Evolutionary conservation across 2,329 filamentous ascomycete species (phyloP), one percentile per base, ranked within the genome.

Genomic region (Ceratocystis destructans): DNA sequence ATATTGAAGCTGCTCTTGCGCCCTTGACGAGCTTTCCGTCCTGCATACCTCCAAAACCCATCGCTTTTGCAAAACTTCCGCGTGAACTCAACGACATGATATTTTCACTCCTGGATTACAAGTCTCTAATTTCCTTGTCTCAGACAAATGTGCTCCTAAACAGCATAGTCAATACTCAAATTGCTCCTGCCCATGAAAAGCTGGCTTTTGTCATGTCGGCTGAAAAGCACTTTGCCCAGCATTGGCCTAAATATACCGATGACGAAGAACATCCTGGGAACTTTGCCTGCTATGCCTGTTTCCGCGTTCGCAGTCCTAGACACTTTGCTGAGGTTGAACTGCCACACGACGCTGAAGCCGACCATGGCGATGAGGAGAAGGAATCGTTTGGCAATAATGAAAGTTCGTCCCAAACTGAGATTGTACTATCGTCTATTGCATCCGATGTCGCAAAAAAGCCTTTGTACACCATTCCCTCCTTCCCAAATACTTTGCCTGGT

Each of bases 231-330:
- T 78, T 77, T 66, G 70, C 73, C 1, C 75, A 76, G 33, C 76
- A 78, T 69, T 74, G 76, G 22, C 74, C 75, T 4, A 74, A 71
- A 68, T 74, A 75, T 61, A 46, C 25, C 20, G 44, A 63, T 20
- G 66, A 63, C 1, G 57, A 65, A 22, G 66, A 76, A 67, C 72
- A 73, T 63, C 76, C 76, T 0, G 76, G 76, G 17, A 78, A 78
- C 69, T 75, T 76, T 57, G 76, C 77, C 67, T 78, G 76, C 69
- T 77, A 77, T 69, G 71, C 76, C 31, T 78, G 76, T 71, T 77
- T 75, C 68, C 73, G 75, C 1, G 75, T 78, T n/a, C 73, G 76
- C 57, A 71, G 71, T 2, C 75, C 76, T 4, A 73, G 75, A 50
- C 72, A 74, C 67, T 77, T 78, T 69, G 75, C 78, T 67, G 71